Conservation (phyloP, 106 monocot genomes). For the Dendrobium huoshanense region DNA sequence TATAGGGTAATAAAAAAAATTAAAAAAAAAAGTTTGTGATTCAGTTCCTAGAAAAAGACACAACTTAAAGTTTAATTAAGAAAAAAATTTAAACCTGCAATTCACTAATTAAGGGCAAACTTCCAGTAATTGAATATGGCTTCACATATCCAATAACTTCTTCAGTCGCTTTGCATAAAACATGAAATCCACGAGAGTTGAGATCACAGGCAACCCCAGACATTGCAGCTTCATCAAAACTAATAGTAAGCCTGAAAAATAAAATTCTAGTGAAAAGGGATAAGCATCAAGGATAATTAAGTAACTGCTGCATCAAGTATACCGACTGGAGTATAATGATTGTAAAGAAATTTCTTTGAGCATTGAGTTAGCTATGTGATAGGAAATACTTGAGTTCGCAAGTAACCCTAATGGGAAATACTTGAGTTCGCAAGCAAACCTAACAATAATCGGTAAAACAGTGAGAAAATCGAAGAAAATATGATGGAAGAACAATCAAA, state of each 20-base stretch:
- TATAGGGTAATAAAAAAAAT: conserved; percentile 9
- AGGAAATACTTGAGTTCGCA: too few relatives aligned
- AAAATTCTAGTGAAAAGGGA: neutral
- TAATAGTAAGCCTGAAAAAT: conserved; percentile 52
- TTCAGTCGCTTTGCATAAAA: conserved; percentile 86
- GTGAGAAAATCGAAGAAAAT: too few relatives aligned
- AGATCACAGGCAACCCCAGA: conserved; percentile 85
- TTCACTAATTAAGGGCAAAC: conserved; percentile 85
- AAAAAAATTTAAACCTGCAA: conserved; percentile 55
- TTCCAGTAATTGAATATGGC: conserved; percentile 97
- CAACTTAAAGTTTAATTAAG: neutral
- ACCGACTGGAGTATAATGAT: neutral
- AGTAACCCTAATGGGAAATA: too few relatives aligned
- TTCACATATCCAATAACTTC: conserved; percentile 82
- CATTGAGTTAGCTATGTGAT: neutral
- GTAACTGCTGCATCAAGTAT: neutral
- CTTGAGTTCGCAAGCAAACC: too few relatives aligned
- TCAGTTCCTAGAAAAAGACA: neutral
- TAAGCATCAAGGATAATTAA: neutral
- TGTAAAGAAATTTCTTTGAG: neutral
- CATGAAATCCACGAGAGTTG: conserved; percentile 80
- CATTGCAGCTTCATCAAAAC: conserved; percentile 65
- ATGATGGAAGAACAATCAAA: too few relatives aligned
- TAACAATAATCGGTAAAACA: too few relatives aligned
- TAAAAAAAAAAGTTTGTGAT: neutral